phyloP scores from a whole-genome alignment of 2,329 filamentous ascomycete genomes.

The Zymoseptoria ardabiliae region DNA sequence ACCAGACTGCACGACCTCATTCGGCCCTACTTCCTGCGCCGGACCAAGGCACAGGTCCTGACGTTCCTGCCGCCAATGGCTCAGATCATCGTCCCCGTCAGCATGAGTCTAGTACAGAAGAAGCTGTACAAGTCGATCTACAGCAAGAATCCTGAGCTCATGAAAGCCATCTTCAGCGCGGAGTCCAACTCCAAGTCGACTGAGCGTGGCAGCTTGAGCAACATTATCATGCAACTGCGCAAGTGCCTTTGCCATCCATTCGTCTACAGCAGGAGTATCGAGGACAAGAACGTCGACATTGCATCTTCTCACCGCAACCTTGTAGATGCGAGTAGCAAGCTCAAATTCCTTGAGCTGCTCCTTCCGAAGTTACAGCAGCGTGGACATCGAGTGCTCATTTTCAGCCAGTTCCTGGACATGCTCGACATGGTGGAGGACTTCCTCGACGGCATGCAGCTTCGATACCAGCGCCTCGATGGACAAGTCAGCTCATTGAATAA shows the following conservation, averaged over 20 bases:
- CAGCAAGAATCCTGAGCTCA: constrained; percentile 79
- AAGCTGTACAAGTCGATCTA: constrained; percentile 91
- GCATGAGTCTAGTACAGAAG: constrained; percentile 89
- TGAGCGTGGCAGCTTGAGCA: constrained; percentile 78
- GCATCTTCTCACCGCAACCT: constrained; percentile 67
- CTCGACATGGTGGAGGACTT: constrained; percentile 90
- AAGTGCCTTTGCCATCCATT: constrained; percentile 96
- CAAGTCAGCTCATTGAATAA: constrained; percentile 73
- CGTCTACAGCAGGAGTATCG: constrained; percentile 82
- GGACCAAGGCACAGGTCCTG: constrained; percentile 85
- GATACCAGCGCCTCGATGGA: constrained; percentile 80
- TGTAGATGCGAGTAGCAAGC: constrained; percentile 83
- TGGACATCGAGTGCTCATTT: constrained; percentile 86
- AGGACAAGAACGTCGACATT: constrained; percentile 63
- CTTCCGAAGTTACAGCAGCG: constrained; percentile 77
- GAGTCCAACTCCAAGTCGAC: constrained; percentile 51
- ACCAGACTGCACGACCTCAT: constrained; percentile 76
- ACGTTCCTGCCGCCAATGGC: constrained; percentile 89
- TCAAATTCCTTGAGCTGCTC: constrained; percentile 75
- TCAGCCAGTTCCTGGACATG: constrained; percentile 89
- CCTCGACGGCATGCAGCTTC: constrained; percentile 63
- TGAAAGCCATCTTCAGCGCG: constrained; percentile 75
- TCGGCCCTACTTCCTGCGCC: constrained; percentile 60
- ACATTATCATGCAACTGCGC: constrained; percentile 89
- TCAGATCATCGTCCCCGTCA: constrained; percentile 92